Conservation (phyloP, 352 stramenopile species). For the Pythium periplocum region DNA sequence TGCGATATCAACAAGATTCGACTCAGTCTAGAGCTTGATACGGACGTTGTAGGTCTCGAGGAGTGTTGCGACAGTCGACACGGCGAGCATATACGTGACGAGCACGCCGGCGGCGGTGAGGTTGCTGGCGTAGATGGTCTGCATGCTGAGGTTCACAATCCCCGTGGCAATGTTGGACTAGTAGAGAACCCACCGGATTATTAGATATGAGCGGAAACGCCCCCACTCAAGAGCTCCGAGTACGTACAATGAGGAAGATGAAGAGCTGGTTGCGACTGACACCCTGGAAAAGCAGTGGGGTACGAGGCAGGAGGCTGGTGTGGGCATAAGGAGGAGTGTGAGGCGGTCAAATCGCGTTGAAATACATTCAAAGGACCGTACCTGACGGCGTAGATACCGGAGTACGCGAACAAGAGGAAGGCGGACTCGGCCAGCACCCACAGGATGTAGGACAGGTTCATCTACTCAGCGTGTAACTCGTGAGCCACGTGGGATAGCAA, state of each 20-base stretch:
- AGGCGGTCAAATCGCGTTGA: not conserved
- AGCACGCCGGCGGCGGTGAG: constrained; percentile 38
- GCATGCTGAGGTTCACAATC: constrained; percentile 73
- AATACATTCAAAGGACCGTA: constrained; percentile 15
- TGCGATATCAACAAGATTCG: constrained; percentile 4
- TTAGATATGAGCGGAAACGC: too few relatives aligned
- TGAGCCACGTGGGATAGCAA: too few relatives aligned
- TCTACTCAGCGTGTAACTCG: constrained; percentile 12
- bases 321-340: too few relatives aligned
- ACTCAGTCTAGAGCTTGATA: constrained; percentile 53
- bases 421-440: constrained; percentile 68
- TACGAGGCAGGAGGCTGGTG: constrained; percentile 52
- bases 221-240: too few relatives aligned
- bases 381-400: constrained; percentile 54
- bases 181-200: too few relatives aligned
- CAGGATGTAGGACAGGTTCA: constrained; percentile 77
- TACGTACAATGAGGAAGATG: constrained; percentile 68
- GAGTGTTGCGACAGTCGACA: constrained; percentile 48
- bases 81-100: constrained; percentile 53
- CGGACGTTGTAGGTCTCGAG: constrained; percentile 49
- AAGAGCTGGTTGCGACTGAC: constrained; percentile 84
- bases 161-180: constrained; percentile 79
- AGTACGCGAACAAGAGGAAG: constrained; percentile 55
- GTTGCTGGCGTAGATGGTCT: constrained; percentile 62
- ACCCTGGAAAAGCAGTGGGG: constrained; percentile 61